A percentile compares a stretch with the other conserved stretches of the same genome.
These are phyloP conservation scores for Ettlia oleoabundans DNA, from an alignment of 139 green algal species.

Conservation along the genomic window DNA sequence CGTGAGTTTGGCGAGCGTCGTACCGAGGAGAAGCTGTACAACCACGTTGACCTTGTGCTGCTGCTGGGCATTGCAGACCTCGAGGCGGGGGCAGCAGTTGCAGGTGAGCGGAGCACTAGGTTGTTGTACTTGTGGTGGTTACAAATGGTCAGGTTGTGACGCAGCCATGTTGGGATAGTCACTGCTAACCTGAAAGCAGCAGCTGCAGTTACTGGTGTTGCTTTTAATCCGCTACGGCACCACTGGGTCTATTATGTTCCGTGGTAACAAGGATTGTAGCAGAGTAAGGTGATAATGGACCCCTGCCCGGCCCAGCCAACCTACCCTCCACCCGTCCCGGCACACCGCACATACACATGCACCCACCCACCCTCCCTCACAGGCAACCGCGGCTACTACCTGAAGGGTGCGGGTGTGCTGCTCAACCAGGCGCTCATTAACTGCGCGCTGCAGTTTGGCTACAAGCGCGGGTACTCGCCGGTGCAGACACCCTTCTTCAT, in stretches of 20 bases:
- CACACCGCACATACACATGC: not conserved
- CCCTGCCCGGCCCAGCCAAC: too few species aligned
- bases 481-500: conserved; percentile 97
- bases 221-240: too few species aligned
- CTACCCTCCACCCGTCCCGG: not conserved
- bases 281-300: too few species aligned
- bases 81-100: conserved; percentile 79
- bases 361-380: conserved; percentile 32
- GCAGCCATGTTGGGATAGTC: too few species aligned
- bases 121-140: too few species aligned
- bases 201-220: too few species aligned
- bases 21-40: conserved; percentile 79
- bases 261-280: not conserved
- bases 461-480: conserved; percentile 74
- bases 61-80: conserved; percentile 93
- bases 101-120: conserved; percentile 40
- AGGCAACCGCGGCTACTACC: conserved; percentile 92
- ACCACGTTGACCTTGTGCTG: conserved; percentile 96
- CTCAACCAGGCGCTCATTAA: conserved; percentile 98
- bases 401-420: conserved; percentile 91
- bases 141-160: too few species aligned
- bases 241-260: too few species aligned
- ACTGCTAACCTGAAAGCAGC: too few species aligned
- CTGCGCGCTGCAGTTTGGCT: conserved; percentile 77
- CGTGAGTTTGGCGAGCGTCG: conserved; percentile 68